phyloP scores from a whole-genome alignment of 1,284 basidiomycete genomes.

The Inonotus hispidus region DNA sequence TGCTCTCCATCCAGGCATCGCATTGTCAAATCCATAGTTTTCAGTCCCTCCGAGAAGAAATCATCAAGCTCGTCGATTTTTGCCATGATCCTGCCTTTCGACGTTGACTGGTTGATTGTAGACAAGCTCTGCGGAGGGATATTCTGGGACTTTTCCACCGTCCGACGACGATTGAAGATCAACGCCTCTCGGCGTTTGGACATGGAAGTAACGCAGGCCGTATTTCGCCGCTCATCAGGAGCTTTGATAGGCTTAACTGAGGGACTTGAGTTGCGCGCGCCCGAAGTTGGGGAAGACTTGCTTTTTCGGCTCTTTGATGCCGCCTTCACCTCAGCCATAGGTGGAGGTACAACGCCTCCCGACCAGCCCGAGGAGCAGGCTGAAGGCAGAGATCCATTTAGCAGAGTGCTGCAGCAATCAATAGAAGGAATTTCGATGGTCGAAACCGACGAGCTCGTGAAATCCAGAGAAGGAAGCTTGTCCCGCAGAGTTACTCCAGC shows the following conservation, averaged over 20 bases:
- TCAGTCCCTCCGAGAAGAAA: conserved; percentile 15
- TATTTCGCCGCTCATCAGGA: conserved; percentile 1
- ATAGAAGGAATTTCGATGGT: conserved; percentile 6
- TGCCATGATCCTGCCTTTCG: not conserved
- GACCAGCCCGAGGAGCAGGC: conserved; percentile 16
- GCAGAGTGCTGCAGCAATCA: conserved; percentile 1
- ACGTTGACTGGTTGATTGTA: not conserved
- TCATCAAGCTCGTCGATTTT: conserved; percentile 12
- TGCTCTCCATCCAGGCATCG: conserved; percentile 4
- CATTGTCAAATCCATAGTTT: conserved; percentile 14
- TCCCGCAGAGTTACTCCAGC: not conserved
- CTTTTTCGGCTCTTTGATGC: not conserved
- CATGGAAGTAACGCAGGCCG: not conserved
- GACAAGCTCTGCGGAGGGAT: not conserved
- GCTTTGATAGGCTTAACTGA: not conserved
- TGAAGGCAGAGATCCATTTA: conserved; percentile 14
- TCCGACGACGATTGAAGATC: conserved; percentile 12
- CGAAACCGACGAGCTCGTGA: not conserved
- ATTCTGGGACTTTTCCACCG: conserved; percentile 8
- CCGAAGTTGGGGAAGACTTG: not conserved
- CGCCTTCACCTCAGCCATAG: not conserved
- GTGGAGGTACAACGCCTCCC: conserved; percentile 1
- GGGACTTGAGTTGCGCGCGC: not conserved
- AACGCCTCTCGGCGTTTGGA: conserved; percentile 11
- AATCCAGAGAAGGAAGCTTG: not conserved